Conservation (phyloP, 176 grass and related monocot species). For the Triticum monococcum region DNA sequence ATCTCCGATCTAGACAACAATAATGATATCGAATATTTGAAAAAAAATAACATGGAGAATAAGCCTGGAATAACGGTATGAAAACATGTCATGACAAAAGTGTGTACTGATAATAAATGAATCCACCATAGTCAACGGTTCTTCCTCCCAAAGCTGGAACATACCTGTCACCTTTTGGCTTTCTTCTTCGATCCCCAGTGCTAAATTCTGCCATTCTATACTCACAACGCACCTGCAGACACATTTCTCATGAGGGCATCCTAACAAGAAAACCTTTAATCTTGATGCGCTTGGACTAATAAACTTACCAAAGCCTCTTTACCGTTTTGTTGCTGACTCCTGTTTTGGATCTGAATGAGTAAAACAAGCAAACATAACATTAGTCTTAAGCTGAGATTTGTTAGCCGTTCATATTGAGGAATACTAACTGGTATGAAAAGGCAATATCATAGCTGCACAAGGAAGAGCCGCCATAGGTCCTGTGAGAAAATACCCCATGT, state of each 20-base stretch:
- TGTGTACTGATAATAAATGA: neutral
- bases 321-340: conserved; percentile 58
- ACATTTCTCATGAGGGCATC: conserved; percentile 31
- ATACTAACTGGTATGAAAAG: neutral
- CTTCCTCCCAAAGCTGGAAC: conserved; percentile 14
- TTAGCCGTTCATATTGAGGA: neutral
- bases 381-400: neutral
- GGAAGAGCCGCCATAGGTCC: neutral
- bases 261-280: conserved; percentile 4
- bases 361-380: neutral
- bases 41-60: neutral
- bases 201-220: conserved; percentile 99
- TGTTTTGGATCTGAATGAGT: conserved; percentile 75
- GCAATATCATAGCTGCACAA: conserved; percentile 12
- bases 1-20: neutral
- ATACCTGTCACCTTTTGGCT: conserved; percentile 87
- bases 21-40: neutral
- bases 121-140: neutral
- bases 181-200: conserved; percentile 91
- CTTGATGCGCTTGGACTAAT: neutral
- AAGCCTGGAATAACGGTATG: neutral
- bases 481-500: neutral
- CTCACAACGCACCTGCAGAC: conserved; percentile 84
- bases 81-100: neutral
- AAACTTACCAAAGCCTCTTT: conserved; percentile 71